A percentile compares a stretch with the other conserved stretches of the same genome.
These are phyloP conservation scores for Lactarius vividus DNA, from an alignment of 768 basidiomycete species.

Conservation along the genomic window DNA sequence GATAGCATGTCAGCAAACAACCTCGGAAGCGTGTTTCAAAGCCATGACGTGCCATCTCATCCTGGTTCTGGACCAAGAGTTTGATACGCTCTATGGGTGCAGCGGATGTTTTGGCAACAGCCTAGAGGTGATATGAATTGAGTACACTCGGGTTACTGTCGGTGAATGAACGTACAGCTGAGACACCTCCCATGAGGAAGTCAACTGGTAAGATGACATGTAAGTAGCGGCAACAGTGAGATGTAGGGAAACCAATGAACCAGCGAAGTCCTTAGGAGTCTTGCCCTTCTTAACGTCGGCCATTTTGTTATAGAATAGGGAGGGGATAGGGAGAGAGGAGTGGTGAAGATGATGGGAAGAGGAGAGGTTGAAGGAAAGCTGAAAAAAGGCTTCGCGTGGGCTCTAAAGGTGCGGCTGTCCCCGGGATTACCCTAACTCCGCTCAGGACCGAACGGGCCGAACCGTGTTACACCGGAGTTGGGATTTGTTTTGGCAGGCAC, in stretches of 20 bases:
- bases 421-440: conserved; percentile 34
- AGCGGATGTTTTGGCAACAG: conserved; percentile 97
- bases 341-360: conserved; percentile 47
- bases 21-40: conserved; percentile 18
- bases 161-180: conserved; percentile 52
- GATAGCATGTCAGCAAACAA: not conserved
- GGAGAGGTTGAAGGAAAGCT: conserved; percentile 37
- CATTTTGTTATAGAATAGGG: conserved; percentile 57
- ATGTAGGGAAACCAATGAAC: conserved; percentile 43
- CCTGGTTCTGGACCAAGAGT: conserved; percentile 97
- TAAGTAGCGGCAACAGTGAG: conserved; percentile 33
- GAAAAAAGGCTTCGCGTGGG: conserved; percentile 45
- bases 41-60: conserved; percentile 84
- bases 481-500: not conserved
- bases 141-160: not conserved
- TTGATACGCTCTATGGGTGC: conserved; percentile 99
- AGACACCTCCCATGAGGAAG: conserved; percentile 96
- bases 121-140: conserved; percentile 45
- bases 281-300: conserved; percentile 82
- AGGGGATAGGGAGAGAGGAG: conserved; percentile 49
- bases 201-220: conserved; percentile 55
- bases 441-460: conserved; percentile 19
- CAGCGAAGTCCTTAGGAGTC: conserved; percentile 86
- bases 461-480: not conserved
- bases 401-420: conserved; percentile 39